Conservation (phyloP, 345 rosid species). For the Citrus reticulata region DNA sequence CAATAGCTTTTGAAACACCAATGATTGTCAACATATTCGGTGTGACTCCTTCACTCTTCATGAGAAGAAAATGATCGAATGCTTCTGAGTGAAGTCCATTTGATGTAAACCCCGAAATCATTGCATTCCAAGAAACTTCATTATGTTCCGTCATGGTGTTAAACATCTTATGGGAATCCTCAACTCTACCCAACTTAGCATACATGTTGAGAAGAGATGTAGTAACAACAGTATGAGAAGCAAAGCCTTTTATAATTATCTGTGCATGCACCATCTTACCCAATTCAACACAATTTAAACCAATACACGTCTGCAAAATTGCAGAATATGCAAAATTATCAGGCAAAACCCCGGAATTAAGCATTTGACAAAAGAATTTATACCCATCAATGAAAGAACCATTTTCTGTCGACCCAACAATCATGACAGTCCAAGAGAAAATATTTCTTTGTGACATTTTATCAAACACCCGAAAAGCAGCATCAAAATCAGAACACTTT, state of each 20-base stretch:
- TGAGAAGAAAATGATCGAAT: conserved; percentile 28
- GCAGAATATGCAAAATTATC: conserved; percentile 42
- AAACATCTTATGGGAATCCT: conserved; percentile 33
- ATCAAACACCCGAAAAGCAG: conserved; percentile 34
- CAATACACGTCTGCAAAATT: conserved; percentile 32
- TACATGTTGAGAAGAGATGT: conserved; percentile 47
- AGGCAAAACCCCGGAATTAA: conserved; percentile 17
- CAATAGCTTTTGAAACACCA: conserved; percentile 36
- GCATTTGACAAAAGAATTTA: conserved; percentile 28
- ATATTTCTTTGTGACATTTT: conserved; percentile 35
- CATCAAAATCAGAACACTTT: conserved; percentile 30
- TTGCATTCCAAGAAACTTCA: conserved; percentile 43
- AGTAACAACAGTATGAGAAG: conserved; percentile 22
- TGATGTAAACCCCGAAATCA: conserved; percentile 40
- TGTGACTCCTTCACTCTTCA: conserved; percentile 22
- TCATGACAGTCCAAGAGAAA: conserved; percentile 48
- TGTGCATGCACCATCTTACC: conserved; percentile 40
- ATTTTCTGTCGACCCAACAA: conserved; percentile 35
- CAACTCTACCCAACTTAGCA: conserved; percentile 35
- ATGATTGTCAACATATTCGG: conserved; percentile 31
- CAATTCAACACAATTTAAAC: conserved; percentile 28
- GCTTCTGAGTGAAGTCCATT: conserved; percentile 36
- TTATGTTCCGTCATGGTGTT: conserved; percentile 25
- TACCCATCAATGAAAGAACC: conserved; percentile 28
- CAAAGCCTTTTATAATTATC: conserved; percentile 30